Evolutionary conservation across 1,139 yeast genomes (phyloP).

Genomic region (Protomyces macrosporus): DNA sequence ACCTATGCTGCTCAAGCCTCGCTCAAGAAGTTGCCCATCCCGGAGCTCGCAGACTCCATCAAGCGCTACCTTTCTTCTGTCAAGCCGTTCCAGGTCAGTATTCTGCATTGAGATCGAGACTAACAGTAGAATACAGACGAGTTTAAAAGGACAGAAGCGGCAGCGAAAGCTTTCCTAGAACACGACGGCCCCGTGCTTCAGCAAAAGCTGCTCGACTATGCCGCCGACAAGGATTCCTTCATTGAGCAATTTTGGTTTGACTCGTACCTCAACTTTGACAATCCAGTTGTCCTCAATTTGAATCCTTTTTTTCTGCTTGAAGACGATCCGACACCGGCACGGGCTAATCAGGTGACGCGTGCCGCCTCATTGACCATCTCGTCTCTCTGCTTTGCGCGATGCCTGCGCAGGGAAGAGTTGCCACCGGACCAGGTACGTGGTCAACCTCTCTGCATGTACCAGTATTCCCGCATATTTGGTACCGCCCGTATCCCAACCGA

Average conservation of each 20-base stretch:
- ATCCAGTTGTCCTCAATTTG: slow-evolving; percentile 76
- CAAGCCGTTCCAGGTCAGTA: slow-evolving; percentile 55
- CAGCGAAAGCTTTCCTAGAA: slow-evolving; percentile 56
- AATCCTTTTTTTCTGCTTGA: slow-evolving; percentile 83
- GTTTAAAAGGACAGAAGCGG: slow-evolving; percentile 54
- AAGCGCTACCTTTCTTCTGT: slow-evolving; percentile 57
- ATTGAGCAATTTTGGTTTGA: slow-evolving; percentile 94
- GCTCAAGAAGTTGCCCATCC: slow-evolving; percentile 68
- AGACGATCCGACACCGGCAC: slow-evolving; percentile 82
- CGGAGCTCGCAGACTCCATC: slow-evolving; percentile 63
- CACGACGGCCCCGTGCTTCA: slow-evolving; percentile 60
- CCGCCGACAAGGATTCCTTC: slow-evolving; percentile 63
- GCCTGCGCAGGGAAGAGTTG: slow-evolving; percentile 66
- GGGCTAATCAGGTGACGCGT: slow-evolving; percentile 64
- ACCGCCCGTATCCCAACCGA: slow-evolving; percentile 78
- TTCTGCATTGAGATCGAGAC: neutral
- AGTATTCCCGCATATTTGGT: slow-evolving; percentile 77
- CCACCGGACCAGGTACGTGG: slow-evolving; percentile 66
- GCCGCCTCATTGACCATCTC: slow-evolving; percentile 79
- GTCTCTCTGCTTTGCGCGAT: slow-evolving; percentile 70
- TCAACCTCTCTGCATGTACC: slow-evolving; percentile 83
- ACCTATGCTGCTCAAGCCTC: slow-evolving; percentile 57
- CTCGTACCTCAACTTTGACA: slow-evolving; percentile 76
- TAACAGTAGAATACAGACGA: slow-evolving; percentile 51
- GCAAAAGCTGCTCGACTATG: slow-evolving; percentile 56